A percentile compares a stretch with the other conserved stretches of the same genome.
phyloP scores from a whole-genome alignment of 2,329 filamentous ascomycete genomes.

The Scedosporium aurantiacum region DNA sequence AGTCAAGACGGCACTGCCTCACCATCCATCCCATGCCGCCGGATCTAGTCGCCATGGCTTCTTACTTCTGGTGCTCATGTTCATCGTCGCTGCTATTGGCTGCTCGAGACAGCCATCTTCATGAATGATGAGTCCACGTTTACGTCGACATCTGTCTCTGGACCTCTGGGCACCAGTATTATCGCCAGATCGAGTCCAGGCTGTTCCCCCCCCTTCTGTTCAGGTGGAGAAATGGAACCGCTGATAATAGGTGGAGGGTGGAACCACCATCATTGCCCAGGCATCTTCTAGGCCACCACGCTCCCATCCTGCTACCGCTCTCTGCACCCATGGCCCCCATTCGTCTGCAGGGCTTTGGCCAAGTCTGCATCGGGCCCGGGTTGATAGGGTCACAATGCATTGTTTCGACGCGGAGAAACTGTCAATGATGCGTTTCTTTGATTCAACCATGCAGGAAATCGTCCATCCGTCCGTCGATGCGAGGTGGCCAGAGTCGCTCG shows the following conservation, averaged over 20 bases:
- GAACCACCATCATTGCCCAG: neutral
- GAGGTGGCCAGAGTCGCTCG: neutral
- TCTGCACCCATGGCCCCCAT: neutral
- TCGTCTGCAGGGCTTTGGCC: neutral
- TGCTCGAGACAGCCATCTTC: neutral
- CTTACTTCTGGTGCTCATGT: neutral
- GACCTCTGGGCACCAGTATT: neutral
- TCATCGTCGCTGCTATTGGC: neutral
- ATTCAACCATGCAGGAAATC: neutral
- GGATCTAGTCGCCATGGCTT: neutral
- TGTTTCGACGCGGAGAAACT: neutral
- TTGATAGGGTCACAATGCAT: conserved; percentile 7
- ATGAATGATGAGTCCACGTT: neutral
- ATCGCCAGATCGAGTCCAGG: neutral
- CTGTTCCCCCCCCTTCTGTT: neutral
- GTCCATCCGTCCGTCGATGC: neutral
- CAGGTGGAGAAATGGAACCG: neutral
- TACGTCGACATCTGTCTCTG: neutral
- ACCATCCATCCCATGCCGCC: neutral
- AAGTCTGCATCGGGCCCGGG: neutral
- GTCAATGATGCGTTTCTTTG: neutral
- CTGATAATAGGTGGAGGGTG: neutral
- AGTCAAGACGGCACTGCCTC: conserved; percentile 5
- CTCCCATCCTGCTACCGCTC: neutral
- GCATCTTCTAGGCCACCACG: neutral